phyloP scores from a whole-genome alignment of 768 basidiomycete genomes.

The Zangia roseola region DNA sequence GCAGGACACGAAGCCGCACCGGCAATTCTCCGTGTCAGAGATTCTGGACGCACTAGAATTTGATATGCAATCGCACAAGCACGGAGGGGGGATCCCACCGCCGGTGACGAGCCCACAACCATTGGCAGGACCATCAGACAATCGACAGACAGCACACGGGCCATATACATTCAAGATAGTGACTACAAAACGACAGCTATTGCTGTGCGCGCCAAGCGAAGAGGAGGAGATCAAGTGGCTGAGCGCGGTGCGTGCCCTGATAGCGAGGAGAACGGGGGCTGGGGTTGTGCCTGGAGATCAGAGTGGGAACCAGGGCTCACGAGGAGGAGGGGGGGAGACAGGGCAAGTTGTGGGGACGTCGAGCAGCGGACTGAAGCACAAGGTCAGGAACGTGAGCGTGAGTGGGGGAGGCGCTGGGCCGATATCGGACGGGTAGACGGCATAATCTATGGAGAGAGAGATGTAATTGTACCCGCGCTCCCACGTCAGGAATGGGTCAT shows the following conservation, averaged over 20 bases:
- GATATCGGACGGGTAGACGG: slow-evolving; percentile 28
- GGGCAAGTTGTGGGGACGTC: slow-evolving; percentile 26
- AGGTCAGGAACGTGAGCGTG: slow-evolving; percentile 48
- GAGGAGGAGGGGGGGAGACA: slow-evolving; percentile 5
- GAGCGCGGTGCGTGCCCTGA: slow-evolving; percentile 88
- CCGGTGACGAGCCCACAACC: slow-evolving; percentile 32
- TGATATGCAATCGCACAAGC: slow-evolving; percentile 57
- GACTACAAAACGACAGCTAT: slow-evolving; percentile 85
- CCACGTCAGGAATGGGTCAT: slow-evolving; percentile 17
- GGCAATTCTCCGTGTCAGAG: slow-evolving; percentile 78
- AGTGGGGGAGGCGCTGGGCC: slow-evolving; percentile 32
- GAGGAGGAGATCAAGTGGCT: slow-evolving; percentile 99
- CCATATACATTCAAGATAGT: slow-evolving; percentile 90
- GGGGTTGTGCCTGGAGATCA: slow-evolving; percentile 49
- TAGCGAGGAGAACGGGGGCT: slow-evolving; percentile 64
- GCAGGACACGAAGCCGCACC: slow-evolving; percentile 88
- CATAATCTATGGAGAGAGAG: slow-evolving; percentile 8
- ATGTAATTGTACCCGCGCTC: slow-evolving; percentile 20
- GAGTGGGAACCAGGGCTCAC: slow-evolving; percentile 20
- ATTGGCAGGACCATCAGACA: slow-evolving; percentile 36
- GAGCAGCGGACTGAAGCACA: slow-evolving; percentile 41
- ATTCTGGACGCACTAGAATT: slow-evolving; percentile 93
- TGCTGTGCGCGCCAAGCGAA: slow-evolving; percentile 92
- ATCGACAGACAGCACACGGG: slow-evolving; percentile 44
- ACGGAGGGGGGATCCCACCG: slow-evolving; percentile 37